Evolutionary conservation across 306 rosid genomes (phyloP).

Genomic region (Lagenaria siceraria): DNA sequence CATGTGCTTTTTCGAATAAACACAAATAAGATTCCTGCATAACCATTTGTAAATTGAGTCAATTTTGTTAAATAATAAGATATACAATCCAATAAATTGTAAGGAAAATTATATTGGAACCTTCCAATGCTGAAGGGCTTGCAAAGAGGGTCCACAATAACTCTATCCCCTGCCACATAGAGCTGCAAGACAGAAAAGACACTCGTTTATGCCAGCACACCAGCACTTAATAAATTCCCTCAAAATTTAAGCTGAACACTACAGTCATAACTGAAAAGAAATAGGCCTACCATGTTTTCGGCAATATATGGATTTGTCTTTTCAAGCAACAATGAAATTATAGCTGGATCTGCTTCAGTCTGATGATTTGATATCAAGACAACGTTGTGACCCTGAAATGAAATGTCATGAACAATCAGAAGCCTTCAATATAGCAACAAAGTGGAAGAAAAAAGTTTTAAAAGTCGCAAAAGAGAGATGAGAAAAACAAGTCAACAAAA

Average conservation of each 20-base stretch:
- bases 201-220: constrained; percentile 16
- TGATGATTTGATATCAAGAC: constrained; percentile 96
- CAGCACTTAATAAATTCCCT: constrained; percentile 11
- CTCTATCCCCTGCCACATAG: constrained; percentile 96
- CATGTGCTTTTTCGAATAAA: constrained; percentile 98
- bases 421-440: not conserved
- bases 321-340: constrained; percentile 84
- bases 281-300: constrained; percentile 57
- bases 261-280: not conserved
- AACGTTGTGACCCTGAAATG: constrained; percentile 84
- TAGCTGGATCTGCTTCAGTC: constrained; percentile 97
- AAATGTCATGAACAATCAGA: constrained; percentile 9
- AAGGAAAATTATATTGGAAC: constrained; percentile 22
- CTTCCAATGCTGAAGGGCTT: constrained; percentile 99
- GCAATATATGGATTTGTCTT: constrained; percentile 47
- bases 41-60: not conserved
- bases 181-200: constrained; percentile 39
- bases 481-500: not conserved
- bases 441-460: not conserved
- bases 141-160: constrained; percentile 79
- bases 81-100: not conserved
- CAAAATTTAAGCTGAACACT: not conserved
- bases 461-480: not conserved
- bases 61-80: not conserved
- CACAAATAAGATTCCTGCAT: constrained; percentile 86